phyloP scores from a whole-genome alignment of 2,329 filamentous ascomycete genomes.

The Botrytis byssoidea region DNA sequence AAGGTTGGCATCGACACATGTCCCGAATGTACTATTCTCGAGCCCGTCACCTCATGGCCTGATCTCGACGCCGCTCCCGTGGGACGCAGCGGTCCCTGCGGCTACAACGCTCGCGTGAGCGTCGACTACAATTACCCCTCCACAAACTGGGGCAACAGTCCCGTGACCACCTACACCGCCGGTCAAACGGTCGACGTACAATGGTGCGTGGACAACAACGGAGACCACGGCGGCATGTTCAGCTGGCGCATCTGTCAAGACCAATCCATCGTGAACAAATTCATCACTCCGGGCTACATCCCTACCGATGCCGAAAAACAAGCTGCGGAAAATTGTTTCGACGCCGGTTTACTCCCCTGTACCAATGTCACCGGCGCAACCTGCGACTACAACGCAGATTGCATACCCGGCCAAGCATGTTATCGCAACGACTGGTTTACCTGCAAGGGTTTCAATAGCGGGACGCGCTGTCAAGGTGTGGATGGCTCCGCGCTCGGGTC shows the following conservation, averaged over 20 bases:
- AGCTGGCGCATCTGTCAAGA: conserved; percentile 54
- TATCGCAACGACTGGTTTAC: conserved; percentile 56
- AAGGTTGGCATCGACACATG: conserved; percentile 47
- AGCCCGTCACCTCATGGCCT: conserved; percentile 52
- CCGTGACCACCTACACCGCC: conserved; percentile 46
- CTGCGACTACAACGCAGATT: conserved; percentile 51
- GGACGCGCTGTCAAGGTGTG: conserved; percentile 35
- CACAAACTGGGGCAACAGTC: conserved; percentile 44
- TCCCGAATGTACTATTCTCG: conserved; percentile 54
- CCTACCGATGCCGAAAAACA: conserved; percentile 54
- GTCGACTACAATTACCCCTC: conserved; percentile 41
- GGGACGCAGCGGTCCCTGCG: conserved; percentile 50
- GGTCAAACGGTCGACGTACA: conserved; percentile 50
- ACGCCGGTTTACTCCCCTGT: conserved; percentile 48
- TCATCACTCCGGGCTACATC: conserved; percentile 48
- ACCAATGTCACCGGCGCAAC: conserved; percentile 50
- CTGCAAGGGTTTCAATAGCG: conserved; percentile 47
- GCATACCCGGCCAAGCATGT: conserved; percentile 45
- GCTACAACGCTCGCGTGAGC: conserved; percentile 53
- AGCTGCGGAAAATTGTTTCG: conserved; percentile 53
- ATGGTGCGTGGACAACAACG: conserved; percentile 57
- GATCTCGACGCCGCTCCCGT: conserved; percentile 47
- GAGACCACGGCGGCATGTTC: conserved; percentile 58
- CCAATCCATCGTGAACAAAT: conserved; percentile 50
- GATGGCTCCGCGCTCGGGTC: neutral